Conservation (phyloP, 2,329 filamentous ascomycete species). For the Beauveria caledonica region DNA sequence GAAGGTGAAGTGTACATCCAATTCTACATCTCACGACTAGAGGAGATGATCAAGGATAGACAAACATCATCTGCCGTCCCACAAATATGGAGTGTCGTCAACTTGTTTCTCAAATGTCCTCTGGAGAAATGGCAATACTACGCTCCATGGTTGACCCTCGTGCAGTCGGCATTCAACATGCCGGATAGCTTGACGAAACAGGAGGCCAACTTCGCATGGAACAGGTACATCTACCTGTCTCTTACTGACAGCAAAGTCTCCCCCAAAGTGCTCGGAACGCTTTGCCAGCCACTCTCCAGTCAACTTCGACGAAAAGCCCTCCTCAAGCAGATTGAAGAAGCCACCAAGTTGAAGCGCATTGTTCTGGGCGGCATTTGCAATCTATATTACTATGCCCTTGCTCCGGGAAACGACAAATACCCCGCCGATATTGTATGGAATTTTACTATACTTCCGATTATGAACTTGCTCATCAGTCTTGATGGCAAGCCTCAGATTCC, state of each 20-base stretch:
- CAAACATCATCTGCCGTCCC: conserved; percentile 54
- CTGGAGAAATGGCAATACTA: conserved; percentile 66
- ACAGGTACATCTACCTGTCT: conserved; percentile 69
- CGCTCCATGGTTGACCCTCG: conserved; percentile 65
- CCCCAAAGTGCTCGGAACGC: conserved; percentile 27
- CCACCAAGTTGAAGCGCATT: conserved; percentile 38
- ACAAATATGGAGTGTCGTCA: conserved; percentile 79
- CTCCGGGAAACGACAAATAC: conserved; percentile 56
- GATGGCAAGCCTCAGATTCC: conserved; percentile 29
- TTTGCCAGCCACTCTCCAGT: conserved; percentile 60
- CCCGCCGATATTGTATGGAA: conserved; percentile 75
- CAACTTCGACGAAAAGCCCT: conserved; percentile 59
- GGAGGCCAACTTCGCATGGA: conserved; percentile 80
- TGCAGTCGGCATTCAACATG: conserved; percentile 79
- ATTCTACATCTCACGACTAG: conserved; percentile 59
- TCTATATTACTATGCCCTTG: conserved; percentile 74
- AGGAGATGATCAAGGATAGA: conserved; percentile 57
- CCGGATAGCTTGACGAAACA: conserved; percentile 61
- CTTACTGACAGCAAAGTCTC: conserved; percentile 53
- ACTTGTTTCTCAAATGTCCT: conserved; percentile 65
- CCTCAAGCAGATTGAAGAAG: conserved; percentile 47
- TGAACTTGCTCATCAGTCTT: conserved; percentile 44
- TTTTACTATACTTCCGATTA: conserved; percentile 57
- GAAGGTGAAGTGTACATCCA: conserved; percentile 57
- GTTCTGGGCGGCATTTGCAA: conserved; percentile 67